Evolutionary conservation across 2,329 filamentous ascomycete genomes (phyloP), one percentile per base, ranked within the genome.

Genomic region (Zasmidium angulare): DNA sequence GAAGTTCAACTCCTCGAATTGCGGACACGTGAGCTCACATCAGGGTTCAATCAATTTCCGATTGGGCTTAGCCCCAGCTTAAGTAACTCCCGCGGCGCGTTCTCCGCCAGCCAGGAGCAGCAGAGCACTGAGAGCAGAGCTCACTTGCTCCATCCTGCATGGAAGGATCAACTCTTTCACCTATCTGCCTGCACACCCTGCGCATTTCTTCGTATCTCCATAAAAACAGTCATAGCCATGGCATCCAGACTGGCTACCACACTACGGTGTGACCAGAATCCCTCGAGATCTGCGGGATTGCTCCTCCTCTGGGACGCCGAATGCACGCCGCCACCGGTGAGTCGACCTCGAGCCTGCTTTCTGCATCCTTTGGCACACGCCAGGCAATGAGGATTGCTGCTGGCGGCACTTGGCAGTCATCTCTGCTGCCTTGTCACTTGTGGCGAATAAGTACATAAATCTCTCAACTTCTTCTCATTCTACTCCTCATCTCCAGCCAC

Each of bases 41-140:
- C n/a, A 54, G 52, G 52, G 52, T 43, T 54, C 52, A 24, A 51
- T 46, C 40, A 40, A 24, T 24, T 23, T 46, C 40, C 51, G 52
- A 23, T 43, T 43, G 36, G 36, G 36, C n/a, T 43, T 43, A 43
- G 36, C 3, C 7, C 12, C 9, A 9, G n/a, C 26, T 43, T 43
- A 43, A 17, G 12, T 43, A 43, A 43, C n/a, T 19, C 36, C 36
- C 11, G 36, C 36, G 36, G 36, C 36, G n/a, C 36, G 9, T 7
- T 19, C 36, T 43, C 36, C 36, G 36, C 26, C 26, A 29, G 11
- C 6, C 26, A n/a, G n/a, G n/a, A n/a, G n/a, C n/a, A 36, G 29
- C 29, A 7, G 7, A 7, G 14, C 29, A 7, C 29, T 7, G 7
- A 7, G 7, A 36, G 14, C 29, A 7, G 7, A 7, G 29, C 14